Conservation (phyloP, 2,329 filamentous ascomycete genomes). For the Rhytidhysteron rufulum region DNA sequence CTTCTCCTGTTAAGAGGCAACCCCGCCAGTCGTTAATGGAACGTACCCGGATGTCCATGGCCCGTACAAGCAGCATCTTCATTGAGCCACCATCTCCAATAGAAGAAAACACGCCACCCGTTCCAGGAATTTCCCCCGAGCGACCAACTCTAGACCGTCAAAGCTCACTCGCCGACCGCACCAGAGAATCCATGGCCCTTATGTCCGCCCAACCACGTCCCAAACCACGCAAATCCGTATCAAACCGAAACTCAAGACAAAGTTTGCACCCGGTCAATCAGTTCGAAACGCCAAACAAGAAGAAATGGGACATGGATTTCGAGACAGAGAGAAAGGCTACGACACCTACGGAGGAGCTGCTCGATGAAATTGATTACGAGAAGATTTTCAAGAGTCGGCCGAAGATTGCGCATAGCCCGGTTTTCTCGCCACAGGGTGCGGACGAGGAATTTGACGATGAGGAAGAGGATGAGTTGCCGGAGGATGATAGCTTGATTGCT, state of each 20-base stretch:
- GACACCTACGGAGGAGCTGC: slow-evolving; percentile 64
- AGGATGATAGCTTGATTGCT: slow-evolving; percentile 4
- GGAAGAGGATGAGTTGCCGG: slow-evolving; percentile 7
- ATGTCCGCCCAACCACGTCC: slow-evolving; percentile 38
- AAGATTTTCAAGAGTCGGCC: slow-evolving; percentile 83
- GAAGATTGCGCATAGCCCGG: slow-evolving; percentile 72
- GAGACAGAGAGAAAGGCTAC: slow-evolving; percentile 28
- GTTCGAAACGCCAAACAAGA: slow-evolving; percentile 51
- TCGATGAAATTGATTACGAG: slow-evolving; percentile 69
- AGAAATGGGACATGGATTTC: slow-evolving; percentile 21
- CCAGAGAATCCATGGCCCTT: slow-evolving; percentile 73
- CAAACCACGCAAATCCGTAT: slow-evolving; percentile 10
- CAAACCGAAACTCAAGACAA: slow-evolving; percentile 23
- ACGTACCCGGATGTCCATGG: slow-evolving; percentile 46
- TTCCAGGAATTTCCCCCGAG: slow-evolving; percentile 8
- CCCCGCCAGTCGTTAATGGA: slow-evolving; percentile 43
- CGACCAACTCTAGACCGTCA: slow-evolving; percentile 17
- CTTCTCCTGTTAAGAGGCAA: slow-evolving; percentile 39
- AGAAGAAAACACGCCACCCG: slow-evolving; percentile 17
- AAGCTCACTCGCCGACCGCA: slow-evolving; percentile 64
- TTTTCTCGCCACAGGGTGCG: slow-evolving; percentile 29
- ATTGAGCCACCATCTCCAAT: slow-evolving; percentile 24
- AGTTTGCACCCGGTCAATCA: slow-evolving; percentile 51
- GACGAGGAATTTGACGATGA: slow-evolving; percentile 5
- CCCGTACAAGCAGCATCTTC: slow-evolving; percentile 19